These are phyloP conservation scores for Trichoderma citrinoviride DNA, from an alignment of 2,329 filamentous ascomycete species.

Conservation along the genomic window DNA sequence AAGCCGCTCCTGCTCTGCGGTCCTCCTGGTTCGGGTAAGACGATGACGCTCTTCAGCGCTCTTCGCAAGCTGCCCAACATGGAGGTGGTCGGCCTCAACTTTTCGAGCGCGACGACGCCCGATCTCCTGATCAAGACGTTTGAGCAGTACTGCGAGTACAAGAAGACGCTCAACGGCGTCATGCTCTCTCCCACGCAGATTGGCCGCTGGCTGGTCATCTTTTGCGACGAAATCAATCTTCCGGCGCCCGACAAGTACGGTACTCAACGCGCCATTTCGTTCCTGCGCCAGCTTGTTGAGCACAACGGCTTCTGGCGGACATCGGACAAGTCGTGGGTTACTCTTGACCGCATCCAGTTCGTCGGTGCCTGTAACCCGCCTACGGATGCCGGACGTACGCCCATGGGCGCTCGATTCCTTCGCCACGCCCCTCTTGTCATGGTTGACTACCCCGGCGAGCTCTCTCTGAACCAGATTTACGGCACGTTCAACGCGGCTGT, in stretches of 20 bases:
- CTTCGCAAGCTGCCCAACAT: constrained; percentile 96
- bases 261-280: constrained; percentile 95
- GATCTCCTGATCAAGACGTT: constrained; percentile 99
- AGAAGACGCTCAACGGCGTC: constrained; percentile 95
- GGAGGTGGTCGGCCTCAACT: constrained; percentile 98
- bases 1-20: constrained; percentile 95
- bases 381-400: constrained; percentile 93
- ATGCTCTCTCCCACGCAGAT: constrained; percentile 95
- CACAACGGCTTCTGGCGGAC: constrained; percentile 99
- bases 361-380: constrained; percentile 98
- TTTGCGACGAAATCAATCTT: constrained; percentile 99
- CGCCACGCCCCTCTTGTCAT: constrained; percentile 97
- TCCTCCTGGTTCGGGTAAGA: constrained; percentile 97
- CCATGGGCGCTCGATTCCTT: constrained; percentile 89
- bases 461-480: constrained; percentile 94
- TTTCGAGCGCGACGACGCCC: constrained; percentile 96
- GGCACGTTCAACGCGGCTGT: constrained; percentile 96
- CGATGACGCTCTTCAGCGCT: constrained; percentile 98
- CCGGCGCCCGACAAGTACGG: constrained; percentile 97
- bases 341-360: constrained; percentile 95
- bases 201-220: constrained; percentile 95
- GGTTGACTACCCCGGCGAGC: constrained; percentile 97
- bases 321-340: constrained; percentile 96
- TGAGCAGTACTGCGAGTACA: constrained; percentile 99
- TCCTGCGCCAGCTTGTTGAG: constrained; percentile 94